Evolutionary conservation across 805 yeast species (phyloP), one percentile per base, ranked within the genome.

Genomic region (Blastobotrys parvus): DNA sequence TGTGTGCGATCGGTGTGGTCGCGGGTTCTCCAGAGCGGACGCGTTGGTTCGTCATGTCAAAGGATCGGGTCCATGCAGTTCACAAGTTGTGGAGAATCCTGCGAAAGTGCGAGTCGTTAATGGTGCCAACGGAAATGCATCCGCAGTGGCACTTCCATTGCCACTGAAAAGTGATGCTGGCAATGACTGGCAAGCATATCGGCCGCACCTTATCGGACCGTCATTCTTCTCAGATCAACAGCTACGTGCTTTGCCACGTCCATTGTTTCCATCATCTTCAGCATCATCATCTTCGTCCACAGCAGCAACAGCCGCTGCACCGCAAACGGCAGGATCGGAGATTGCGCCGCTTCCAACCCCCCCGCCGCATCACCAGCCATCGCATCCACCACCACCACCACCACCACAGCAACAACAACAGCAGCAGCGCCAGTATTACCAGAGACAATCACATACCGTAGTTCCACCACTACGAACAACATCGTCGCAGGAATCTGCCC

Each of bases 11-110:
- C 65, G 66, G 38, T 84, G 94, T 62, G 72, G 73, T 13, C 69
- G 82, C 37, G 63, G 69, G 34, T 84, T 84, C 62, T 84, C 90
- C 1, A 64, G 94, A 27, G 77, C 79, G 1, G 94, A 84, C 60
- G 88, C 94, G 0, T 66, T 84, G 21, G 71, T 78, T 3, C 67
- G 94, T 47, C 94, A 84, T 56, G 64, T 67, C 36, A 77, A 80
- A 45, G 64, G 66, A 37, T 64, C 68, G 30, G 57, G 62, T 18
- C 60, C 61, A 8, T 63, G 68, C 43, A 13, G 19, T 11, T 17
- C n/a, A 11, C 23, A 16, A 8, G n/a, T n/a, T n/a, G n/a, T n/a
- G n/a, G 34, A 25, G 16, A 30, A 44, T 13, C 27, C 36, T 20
- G 44, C 41, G 5, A 39, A 30, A 3, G 15, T 30, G 37, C 18